A percentile compares a stretch with the other conserved stretches of the same genome.
Evolutionary conservation across 2,329 filamentous ascomycete species (phyloP).

Genomic region (Zelopaecilomyces penicillatus): DNA sequence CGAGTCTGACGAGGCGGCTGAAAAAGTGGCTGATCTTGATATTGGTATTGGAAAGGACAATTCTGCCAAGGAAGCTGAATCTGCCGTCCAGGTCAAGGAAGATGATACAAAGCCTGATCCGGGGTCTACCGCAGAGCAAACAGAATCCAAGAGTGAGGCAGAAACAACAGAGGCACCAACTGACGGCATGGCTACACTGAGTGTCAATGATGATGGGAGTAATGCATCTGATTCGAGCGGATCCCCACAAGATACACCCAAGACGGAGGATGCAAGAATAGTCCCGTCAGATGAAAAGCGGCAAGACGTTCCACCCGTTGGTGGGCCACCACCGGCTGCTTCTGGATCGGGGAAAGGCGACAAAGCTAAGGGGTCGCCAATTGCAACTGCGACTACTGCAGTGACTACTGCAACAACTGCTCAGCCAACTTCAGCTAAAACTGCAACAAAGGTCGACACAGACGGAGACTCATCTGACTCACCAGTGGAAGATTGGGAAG

Average conservation of each 20-base stretch:
- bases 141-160: conserved; percentile 2
- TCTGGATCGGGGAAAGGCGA: conserved; percentile 9
- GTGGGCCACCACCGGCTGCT: conserved; percentile 17
- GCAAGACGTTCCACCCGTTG: conserved; percentile 24
- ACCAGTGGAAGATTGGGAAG: conserved; percentile 51
- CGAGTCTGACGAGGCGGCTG: conserved; percentile 16
- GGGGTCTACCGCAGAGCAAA: background rate
- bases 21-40: conserved; percentile 1
- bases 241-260: conserved; percentile 24
- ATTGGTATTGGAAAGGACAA: conserved; percentile 20
- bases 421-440: background rate
- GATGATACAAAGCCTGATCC: background rate
- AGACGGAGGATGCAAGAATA: conserved; percentile 19
- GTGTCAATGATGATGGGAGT: conserved; percentile 15
- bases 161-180: conserved; percentile 11
- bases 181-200: conserved; percentile 11
- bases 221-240: conserved; percentile 22
- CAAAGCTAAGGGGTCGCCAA: conserved; percentile 7
- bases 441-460: conserved; percentile 30
- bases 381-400: background rate
- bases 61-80: conserved; percentile 11
- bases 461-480: conserved; percentile 51
- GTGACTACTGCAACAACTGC: background rate
- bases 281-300: conserved; percentile 19
- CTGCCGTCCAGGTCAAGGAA: conserved; percentile 11